Evolutionary conservation across 2,329 filamentous ascomycete species (phyloP).

Genomic region (Aureobasidium sp.): DNA sequence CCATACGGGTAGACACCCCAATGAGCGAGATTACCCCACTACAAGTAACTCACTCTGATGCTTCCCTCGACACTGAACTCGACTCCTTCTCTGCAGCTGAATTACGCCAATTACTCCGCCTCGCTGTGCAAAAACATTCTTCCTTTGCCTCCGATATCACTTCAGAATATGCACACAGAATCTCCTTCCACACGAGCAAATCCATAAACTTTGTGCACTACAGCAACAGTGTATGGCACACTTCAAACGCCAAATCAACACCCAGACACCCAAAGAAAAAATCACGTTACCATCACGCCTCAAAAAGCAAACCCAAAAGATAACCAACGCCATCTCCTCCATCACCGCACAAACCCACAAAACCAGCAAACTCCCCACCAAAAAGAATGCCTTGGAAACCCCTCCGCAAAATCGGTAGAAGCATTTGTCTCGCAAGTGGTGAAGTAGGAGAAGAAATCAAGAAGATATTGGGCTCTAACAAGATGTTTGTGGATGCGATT

Average conservation of each 20-base stretch:
- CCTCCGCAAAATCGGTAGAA: neutral
- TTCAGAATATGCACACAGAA: neutral
- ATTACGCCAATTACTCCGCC: neutral
- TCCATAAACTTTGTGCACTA: neutral
- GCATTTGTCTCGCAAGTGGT: neutral
- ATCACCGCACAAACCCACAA: neutral
- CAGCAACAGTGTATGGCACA: conserved; percentile 9
- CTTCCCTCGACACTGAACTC: neutral
- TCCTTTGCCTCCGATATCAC: neutral
- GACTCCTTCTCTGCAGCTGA: neutral
- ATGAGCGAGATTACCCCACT: neutral
- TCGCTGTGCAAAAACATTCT: neutral
- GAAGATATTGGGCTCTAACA: neutral
- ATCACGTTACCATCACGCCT: neutral
- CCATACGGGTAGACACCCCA: neutral
- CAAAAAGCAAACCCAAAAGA: neutral
- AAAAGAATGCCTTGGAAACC: conserved; percentile 1
- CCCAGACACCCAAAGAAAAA: neutral
- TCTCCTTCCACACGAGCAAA: neutral
- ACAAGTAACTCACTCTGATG: neutral
- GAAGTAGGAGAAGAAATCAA: neutral
- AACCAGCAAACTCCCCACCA: neutral
- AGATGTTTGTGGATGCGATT: neutral
- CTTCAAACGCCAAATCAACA: neutral
- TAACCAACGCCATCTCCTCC: neutral